phyloP scores from a whole-genome alignment of 2,329 filamentous ascomycete genomes.

The Neofusicoccum sp. region DNA sequence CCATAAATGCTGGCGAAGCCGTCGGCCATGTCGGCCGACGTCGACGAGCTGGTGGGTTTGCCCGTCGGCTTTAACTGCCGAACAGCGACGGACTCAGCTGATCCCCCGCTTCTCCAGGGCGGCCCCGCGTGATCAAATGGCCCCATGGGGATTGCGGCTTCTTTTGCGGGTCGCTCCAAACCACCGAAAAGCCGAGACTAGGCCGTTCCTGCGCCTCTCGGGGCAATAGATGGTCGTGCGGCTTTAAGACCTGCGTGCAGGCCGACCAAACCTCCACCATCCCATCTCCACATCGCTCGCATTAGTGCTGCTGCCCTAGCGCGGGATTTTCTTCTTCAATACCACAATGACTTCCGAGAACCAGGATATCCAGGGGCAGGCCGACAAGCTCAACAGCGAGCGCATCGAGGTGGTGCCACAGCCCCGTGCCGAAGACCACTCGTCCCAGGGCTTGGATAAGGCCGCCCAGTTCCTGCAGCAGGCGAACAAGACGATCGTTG shows the following conservation, averaged over 20 bases:
- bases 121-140: not conserved
- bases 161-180: not conserved
- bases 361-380: not conserved
- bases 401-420: slow-evolving; percentile 11
- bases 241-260: slow-evolving; percentile 1
- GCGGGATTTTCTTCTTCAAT: not conserved
- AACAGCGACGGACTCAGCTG: not conserved
- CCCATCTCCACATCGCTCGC: slow-evolving; percentile 7
- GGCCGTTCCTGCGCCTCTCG: not conserved
- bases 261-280: not conserved
- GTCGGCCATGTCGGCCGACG: not conserved
- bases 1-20: not conserved
- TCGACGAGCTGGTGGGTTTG: not conserved
- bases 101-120: slow-evolving; percentile 10
- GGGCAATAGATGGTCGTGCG: not conserved
- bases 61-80: not conserved
- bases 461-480: slow-evolving; percentile 52
- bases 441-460: slow-evolving; percentile 43
- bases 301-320: not conserved
- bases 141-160: slow-evolving; percentile 8
- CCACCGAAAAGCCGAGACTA: slow-evolving; percentile 8
- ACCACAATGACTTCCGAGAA: not conserved
- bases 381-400: not conserved
- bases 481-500: slow-evolving; percentile 48
- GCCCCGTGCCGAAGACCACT: not conserved